Conservation (phyloP, 345 rosid species). For the Turnera subulata region DNA sequence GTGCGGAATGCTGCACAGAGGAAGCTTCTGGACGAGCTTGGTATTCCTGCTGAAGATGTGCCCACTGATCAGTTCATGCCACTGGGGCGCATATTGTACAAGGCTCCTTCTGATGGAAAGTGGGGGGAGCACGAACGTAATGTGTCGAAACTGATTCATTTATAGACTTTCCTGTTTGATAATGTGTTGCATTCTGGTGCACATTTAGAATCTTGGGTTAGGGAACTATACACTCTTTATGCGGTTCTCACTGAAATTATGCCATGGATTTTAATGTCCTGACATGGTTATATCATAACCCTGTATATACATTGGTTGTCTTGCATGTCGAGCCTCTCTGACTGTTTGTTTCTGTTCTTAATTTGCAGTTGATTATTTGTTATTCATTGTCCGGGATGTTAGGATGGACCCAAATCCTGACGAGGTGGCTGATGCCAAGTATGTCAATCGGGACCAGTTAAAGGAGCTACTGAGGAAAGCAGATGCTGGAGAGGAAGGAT, state of each 20-base stretch:
- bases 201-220: neutral
- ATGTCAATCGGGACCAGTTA: constrained; percentile 72
- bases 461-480: constrained; percentile 83
- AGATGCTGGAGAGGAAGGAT: constrained; percentile 76
- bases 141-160: neutral
- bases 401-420: constrained; percentile 69
- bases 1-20: constrained; percentile 97
- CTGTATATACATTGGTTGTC: neutral
- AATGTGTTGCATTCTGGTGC: neutral
- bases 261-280: no score
- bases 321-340: no score
- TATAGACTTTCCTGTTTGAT: neutral
- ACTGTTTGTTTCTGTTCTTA: neutral
- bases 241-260: no score
- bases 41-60: constrained; percentile 83
- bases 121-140: constrained; percentile 99
- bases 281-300: neutral
- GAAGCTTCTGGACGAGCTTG: constrained; percentile 96
- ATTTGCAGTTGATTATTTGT: constrained; percentile 82
- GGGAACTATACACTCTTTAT: no score
- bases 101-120: constrained; percentile 96
- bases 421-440: constrained; percentile 76
- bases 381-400: constrained; percentile 80
- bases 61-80: constrained; percentile 81
- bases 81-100: constrained; percentile 79